Percentiles rank a stretch among this genome's conserved stretches.
Evolutionary conservation across 2,329 filamentous ascomycete species (phyloP).

Genomic region (Alternaria incomplexa): DNA sequence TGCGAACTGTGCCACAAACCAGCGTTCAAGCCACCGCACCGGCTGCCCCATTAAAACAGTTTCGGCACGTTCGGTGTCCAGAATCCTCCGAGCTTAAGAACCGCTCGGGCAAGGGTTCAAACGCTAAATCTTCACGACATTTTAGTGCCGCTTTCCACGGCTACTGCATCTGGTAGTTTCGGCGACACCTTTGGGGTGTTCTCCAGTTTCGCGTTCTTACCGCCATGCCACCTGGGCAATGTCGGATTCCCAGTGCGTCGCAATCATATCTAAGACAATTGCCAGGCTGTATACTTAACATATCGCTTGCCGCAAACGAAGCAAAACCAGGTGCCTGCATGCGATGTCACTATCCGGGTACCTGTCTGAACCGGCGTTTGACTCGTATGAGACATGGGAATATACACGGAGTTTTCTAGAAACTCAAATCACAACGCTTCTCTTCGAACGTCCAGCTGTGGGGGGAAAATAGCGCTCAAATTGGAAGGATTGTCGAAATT

Average conservation of each 20-base stretch:
- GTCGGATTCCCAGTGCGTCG: background rate
- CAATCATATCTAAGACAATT: background rate
- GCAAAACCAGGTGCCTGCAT: background rate
- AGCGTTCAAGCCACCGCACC: background rate
- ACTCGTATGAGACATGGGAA: background rate
- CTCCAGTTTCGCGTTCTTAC: background rate
- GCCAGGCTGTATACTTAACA: background rate
- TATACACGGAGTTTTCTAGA: background rate
- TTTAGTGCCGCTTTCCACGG: slow-evolving; percentile 18
- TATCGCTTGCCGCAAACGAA: background rate
- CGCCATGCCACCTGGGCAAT: background rate
- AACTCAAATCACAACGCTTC: background rate
- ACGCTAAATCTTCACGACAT: slow-evolving; percentile 16
- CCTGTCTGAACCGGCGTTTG: background rate
- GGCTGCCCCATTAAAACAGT: background rate
- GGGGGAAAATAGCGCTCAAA: background rate
- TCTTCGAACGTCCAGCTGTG: background rate
- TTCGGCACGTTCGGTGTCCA: background rate
- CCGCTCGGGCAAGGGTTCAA: background rate
- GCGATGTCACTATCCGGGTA: background rate
- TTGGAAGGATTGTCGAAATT: background rate
- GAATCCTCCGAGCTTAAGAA: background rate
- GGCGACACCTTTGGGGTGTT: background rate
- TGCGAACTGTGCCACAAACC: background rate
- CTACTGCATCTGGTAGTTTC: slow-evolving; percentile 12